These are phyloP conservation scores for Populus hybrid DNA, from an alignment of 441 rosid species.

Conservation along the genomic window DNA sequence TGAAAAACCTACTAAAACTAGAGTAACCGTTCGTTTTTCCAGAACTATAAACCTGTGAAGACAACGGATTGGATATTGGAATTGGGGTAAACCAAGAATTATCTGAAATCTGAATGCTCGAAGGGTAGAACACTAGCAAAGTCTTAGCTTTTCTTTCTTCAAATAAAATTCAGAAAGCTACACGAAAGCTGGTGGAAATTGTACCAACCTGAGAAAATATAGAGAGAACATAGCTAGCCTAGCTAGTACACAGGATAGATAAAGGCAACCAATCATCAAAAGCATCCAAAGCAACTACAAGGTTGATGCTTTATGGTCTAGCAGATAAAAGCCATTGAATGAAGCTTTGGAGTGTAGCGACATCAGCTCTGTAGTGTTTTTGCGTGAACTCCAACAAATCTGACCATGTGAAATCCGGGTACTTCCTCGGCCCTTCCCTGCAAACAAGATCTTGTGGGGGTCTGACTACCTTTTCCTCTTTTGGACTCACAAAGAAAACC, in stretches of 20 bases:
- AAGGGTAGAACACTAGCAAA: too few relatives aligned
- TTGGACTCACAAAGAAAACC: conserved; percentile 64
- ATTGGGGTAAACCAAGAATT: too few relatives aligned
- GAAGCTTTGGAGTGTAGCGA: conserved; percentile 42
- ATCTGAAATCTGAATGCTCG: too few relatives aligned
- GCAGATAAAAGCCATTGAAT: conserved; percentile 30
- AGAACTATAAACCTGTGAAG: too few relatives aligned
- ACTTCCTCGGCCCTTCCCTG: conserved; percentile 34
- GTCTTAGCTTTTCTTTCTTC: too few relatives aligned
- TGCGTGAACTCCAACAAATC: conserved; percentile 51
- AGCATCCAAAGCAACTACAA: conserved; percentile 5
- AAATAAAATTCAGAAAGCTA: not conserved
- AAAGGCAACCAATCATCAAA: not conserved
- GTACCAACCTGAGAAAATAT: not conserved
- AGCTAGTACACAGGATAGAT: not conserved
- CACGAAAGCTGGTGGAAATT: not conserved
- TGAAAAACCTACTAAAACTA: too few relatives aligned
- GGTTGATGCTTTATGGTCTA: conserved; percentile 5
- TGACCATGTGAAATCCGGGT: conserved; percentile 62
- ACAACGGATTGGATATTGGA: too few relatives aligned
- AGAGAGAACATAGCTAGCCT: not conserved
- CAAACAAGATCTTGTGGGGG: conserved; percentile 45
- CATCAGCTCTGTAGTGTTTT: conserved; percentile 42
- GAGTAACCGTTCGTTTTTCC: too few relatives aligned
- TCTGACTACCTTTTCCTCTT: conserved; percentile 53